Conservation (phyloP, 2,329 filamentous ascomycete genomes). For the Aureobasidium sp. region DNA sequence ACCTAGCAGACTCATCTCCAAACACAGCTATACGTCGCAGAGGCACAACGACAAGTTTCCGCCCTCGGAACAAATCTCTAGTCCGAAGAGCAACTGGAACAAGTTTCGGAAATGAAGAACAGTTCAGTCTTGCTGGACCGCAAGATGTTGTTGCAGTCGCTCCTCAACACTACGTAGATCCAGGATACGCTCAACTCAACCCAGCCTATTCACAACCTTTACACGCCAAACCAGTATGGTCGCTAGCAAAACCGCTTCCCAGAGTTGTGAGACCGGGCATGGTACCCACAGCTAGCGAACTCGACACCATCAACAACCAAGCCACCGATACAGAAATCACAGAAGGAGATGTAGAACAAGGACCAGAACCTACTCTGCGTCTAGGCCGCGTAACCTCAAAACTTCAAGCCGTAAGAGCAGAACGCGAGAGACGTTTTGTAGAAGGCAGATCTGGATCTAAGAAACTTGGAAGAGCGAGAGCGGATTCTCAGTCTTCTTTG, state of each 20-base stretch:
- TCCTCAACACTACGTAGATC: conserved; percentile 7
- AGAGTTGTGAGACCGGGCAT: conserved; percentile 9
- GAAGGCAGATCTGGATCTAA: conserved; percentile 1
- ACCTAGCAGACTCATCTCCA: neutral
- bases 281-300: conserved; percentile 3
- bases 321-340: neutral
- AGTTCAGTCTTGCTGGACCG: neutral
- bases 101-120: neutral
- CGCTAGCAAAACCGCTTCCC: conserved; percentile 1
- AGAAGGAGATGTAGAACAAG: conserved; percentile 2
- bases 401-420: neutral
- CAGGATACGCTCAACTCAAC: conserved; percentile 7
- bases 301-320: neutral
- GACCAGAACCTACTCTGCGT: conserved; percentile 1
- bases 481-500: conserved; percentile 1
- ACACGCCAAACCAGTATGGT: conserved; percentile 1
- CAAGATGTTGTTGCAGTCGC: neutral
- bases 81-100: neutral
- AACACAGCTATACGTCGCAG: neutral
- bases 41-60: neutral
- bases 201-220: conserved; percentile 4
- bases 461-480: neutral
- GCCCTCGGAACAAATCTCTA: neutral
- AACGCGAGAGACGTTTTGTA: neutral
- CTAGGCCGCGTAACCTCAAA: neutral